Conservation (phyloP, 805 yeast genomes). For the Geotrichum ghanense region DNA sequence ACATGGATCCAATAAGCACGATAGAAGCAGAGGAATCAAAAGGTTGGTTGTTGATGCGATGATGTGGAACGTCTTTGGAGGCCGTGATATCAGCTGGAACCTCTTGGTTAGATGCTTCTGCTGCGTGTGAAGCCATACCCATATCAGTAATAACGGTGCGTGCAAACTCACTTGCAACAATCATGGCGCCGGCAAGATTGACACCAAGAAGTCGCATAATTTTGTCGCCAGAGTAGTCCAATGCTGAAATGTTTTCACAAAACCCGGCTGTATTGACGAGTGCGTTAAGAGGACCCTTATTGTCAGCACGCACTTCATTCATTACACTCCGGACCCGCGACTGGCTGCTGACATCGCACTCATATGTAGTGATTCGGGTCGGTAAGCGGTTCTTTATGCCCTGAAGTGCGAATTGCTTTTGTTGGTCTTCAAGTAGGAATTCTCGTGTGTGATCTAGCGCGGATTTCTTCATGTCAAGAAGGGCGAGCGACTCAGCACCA, state of each 20-base stretch:
- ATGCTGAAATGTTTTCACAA: slow-evolving; percentile 70
- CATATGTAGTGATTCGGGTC: slow-evolving; percentile 53
- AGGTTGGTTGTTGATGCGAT: too few species aligned
- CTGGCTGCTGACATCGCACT: slow-evolving; percentile 62
- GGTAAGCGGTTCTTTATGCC: too few species aligned
- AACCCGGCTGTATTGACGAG: slow-evolving; percentile 76
- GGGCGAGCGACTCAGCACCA: slow-evolving; percentile 68
- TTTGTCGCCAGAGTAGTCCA: slow-evolving; percentile 60
- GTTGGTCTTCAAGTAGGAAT: slow-evolving; percentile 3
- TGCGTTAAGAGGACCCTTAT: slow-evolving; percentile 51
- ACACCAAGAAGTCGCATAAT: slow-evolving; percentile 62
- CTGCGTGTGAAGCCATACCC: too few species aligned
- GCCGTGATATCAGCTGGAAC: slow-evolving; percentile 47
- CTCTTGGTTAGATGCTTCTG: neutral
- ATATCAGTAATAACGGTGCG: slow-evolving; percentile 43
- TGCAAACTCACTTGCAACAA: slow-evolving; percentile 62
- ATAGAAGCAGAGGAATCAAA: too few species aligned
- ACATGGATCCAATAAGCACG: slow-evolving; percentile 78
- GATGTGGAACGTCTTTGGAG: slow-evolving; percentile 59
- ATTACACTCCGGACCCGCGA: slow-evolving; percentile 46
- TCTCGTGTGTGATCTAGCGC: slow-evolving; percentile 43
- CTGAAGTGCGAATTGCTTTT: slow-evolving; percentile 13
- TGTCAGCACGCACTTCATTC: slow-evolving; percentile 41
- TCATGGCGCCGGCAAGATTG: slow-evolving; percentile 63
- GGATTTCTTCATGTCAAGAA: slow-evolving; percentile 55